Conservation (phyloP, 345 rosid genomes). For the Linum trigynum region DNA sequence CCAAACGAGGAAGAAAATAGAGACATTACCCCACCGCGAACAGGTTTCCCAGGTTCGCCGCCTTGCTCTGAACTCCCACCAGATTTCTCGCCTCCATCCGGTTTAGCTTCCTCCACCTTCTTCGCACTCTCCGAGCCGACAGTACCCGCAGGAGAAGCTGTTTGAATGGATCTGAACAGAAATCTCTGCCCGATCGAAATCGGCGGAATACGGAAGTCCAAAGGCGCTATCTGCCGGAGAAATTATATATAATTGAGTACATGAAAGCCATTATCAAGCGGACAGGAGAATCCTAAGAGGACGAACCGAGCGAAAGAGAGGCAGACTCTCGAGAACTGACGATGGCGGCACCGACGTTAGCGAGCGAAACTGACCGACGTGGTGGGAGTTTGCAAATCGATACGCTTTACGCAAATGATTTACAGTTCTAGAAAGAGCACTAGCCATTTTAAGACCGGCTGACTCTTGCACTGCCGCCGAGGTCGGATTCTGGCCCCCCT, state of each 20-base stretch:
- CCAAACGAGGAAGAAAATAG: neutral
- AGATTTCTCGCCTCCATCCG: conserved; percentile 40
- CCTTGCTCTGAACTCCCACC: conserved; percentile 42
- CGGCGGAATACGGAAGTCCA: conserved; percentile 24
- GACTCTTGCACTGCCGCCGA: neutral
- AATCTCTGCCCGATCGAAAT: conserved; percentile 25
- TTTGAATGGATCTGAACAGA: conserved; percentile 24
- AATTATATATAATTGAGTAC: neutral
- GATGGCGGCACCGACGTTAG: conserved; percentile 8
- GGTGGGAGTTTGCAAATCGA: conserved; percentile 13
- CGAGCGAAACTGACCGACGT: conserved; percentile 15
- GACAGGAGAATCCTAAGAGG: neutral
- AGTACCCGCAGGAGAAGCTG: conserved; percentile 4
- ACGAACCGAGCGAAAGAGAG: conserved; percentile 35
- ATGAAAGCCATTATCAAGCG: neutral
- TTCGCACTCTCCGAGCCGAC: conserved; percentile 19
- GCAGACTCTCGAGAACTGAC: conserved; percentile 17
- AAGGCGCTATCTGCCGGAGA: conserved; percentile 27
- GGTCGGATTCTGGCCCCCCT: neutral
- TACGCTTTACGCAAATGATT: conserved; percentile 27
- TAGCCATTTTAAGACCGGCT: conserved; percentile 33
- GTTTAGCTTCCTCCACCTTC: conserved; percentile 15
- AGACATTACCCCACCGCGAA: conserved; percentile 81
- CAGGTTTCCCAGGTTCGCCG: conserved; percentile 53
- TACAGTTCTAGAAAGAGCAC: conserved; percentile 35